Percentiles rank a stretch among this genome's conserved stretches.
Conservation (phyloP, 2,329 filamentous ascomycete genomes). For the Parastagonospora avenae region DNA sequence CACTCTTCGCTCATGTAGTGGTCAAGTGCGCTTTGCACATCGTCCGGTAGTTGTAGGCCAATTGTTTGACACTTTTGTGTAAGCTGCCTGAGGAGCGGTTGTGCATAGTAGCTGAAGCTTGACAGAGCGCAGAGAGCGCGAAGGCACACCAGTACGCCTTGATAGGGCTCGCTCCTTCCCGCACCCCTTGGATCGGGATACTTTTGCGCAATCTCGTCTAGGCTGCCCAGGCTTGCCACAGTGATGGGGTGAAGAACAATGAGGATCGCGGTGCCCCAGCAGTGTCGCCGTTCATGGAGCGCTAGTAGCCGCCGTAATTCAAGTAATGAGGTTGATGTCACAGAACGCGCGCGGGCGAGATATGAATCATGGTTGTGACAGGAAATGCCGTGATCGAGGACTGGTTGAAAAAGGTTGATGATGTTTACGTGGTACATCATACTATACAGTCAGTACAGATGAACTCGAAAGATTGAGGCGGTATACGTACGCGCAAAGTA, state of each 20-base stretch:
- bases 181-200: constrained; percentile 1
- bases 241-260: constrained; percentile 34
- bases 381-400: constrained; percentile 15
- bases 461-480: not conserved
- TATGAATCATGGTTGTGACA: constrained; percentile 18
- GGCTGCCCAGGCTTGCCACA: constrained; percentile 29
- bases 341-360: constrained; percentile 19
- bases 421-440: constrained; percentile 35
- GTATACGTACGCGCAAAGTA: constrained; percentile 32
- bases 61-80: constrained; percentile 32
- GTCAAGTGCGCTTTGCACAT: constrained; percentile 24
- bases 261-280: constrained; percentile 31
- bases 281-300: constrained; percentile 31
- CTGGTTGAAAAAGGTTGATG: constrained; percentile 31
- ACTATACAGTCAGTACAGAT: constrained; percentile 20
- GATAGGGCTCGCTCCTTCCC: constrained; percentile 26
- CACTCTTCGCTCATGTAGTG: constrained; percentile 36
- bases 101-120: constrained; percentile 34
- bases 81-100: constrained; percentile 34
- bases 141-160: constrained; percentile 34
- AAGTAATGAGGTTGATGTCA: constrained; percentile 20
- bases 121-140: constrained; percentile 28
- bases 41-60: constrained; percentile 25
- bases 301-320: constrained; percentile 30
- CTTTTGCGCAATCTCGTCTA: constrained; percentile 30